Evolutionary conservation across 1,139 yeast genomes (phyloP).

Genomic region (Hyphopichia pseudoburtonii): DNA sequence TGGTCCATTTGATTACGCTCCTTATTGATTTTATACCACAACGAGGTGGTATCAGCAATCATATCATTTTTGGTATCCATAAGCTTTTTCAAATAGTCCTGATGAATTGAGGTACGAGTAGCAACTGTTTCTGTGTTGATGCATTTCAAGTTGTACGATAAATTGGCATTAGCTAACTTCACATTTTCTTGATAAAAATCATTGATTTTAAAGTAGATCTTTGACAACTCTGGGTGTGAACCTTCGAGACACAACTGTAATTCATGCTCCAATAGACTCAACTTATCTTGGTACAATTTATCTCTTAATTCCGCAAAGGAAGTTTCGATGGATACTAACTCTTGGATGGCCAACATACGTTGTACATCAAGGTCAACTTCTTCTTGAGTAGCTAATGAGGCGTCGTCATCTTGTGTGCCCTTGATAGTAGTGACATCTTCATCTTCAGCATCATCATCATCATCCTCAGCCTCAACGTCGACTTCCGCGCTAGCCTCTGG

Average conservation of each 20-base stretch:
- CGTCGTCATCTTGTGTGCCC: constrained; percentile 20
- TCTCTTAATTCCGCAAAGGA: constrained; percentile 87
- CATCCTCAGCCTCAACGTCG: constrained; percentile 5
- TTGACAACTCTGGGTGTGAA: constrained; percentile 81
- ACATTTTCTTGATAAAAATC: constrained; percentile 69
- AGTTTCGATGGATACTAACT: constrained; percentile 74
- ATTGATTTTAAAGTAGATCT: constrained; percentile 68
- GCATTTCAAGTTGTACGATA: constrained; percentile 72
- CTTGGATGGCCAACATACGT: constrained; percentile 63
- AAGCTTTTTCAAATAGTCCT: constrained; percentile 69
- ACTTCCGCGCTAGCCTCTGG: not conserved
- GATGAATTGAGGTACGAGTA: constrained; percentile 77
- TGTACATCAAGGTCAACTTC: constrained; percentile 48
- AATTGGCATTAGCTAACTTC: constrained; percentile 63
- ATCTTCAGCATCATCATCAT: constrained; percentile 21
- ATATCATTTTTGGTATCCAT: constrained; percentile 68
- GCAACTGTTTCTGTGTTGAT: constrained; percentile 82
- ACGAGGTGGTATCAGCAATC: constrained; percentile 73
- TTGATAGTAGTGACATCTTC: constrained; percentile 14
- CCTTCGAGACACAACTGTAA: constrained; percentile 85
- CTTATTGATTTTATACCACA: constrained; percentile 90
- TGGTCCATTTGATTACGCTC: constrained; percentile 87
- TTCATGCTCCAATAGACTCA: constrained; percentile 75
- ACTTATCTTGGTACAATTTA: constrained; percentile 69
- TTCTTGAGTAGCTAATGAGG: constrained; percentile 22